Evolutionary conservation across 2,329 filamentous ascomycete genomes (phyloP).

Genomic region (Pestalotiopsis sp.): DNA sequence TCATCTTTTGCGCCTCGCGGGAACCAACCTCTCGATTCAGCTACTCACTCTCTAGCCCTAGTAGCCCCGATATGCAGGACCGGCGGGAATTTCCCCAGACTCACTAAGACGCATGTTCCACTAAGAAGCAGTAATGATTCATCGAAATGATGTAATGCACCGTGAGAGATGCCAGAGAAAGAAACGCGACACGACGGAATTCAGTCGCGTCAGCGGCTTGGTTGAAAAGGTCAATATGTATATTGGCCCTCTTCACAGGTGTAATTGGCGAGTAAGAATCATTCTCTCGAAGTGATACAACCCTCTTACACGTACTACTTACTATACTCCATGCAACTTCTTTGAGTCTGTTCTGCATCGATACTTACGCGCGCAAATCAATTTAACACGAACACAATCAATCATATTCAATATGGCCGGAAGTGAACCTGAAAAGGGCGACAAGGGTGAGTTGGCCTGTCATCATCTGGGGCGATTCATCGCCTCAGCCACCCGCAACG

Average conservation of each 20-base stretch:
- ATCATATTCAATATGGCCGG: constrained; percentile 6
- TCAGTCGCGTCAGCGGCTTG: background rate
- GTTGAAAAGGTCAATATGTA: background rate
- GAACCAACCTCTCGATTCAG: no score
- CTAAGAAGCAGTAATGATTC: constrained; percentile 6
- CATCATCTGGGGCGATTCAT: background rate
- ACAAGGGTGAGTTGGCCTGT: constrained; percentile 11
- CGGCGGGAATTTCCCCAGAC: constrained; percentile 1
- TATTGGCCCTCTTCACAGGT: background rate
- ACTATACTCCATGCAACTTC: background rate
- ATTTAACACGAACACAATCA: background rate
- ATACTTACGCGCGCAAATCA: background rate
- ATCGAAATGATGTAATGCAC: constrained; percentile 8
- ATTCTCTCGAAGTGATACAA: background rate
- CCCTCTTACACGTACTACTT: no score
- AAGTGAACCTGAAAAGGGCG: constrained; percentile 12
- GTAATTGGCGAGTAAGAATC: background rate
- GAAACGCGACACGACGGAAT: background rate
- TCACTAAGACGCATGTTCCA: background rate
- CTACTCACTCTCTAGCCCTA: no score
- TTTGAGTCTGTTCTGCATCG: background rate
- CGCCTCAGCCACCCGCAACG: no score
- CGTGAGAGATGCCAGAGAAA: background rate
- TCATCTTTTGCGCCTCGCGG: no score
- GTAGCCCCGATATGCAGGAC: background rate